Evolutionary conservation across 2,329 filamentous ascomycete species (phyloP).

Genomic region (Fusarium poae): DNA sequence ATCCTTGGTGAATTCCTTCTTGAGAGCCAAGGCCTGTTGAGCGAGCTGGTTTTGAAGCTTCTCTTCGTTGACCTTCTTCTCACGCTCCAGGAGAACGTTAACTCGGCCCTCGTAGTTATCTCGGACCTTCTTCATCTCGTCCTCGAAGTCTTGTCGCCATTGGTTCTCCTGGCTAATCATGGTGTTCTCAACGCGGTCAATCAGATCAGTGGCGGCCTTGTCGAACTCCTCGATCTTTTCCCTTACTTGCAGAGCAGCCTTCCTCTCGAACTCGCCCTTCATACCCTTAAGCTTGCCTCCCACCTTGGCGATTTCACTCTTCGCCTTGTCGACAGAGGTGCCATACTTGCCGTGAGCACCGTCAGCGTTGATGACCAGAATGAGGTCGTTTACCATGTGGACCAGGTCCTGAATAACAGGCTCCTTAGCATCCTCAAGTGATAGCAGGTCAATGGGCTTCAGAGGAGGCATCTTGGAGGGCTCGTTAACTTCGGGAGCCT

Average conservation of each 20-base stretch:
- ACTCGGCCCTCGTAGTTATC: constrained; percentile 84
- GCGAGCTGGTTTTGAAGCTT: constrained; percentile 86
- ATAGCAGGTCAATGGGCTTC: constrained; percentile 81
- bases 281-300: constrained; percentile 82
- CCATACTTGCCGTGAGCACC: constrained; percentile 82
- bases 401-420: constrained; percentile 93
- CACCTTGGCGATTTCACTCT: constrained; percentile 82
- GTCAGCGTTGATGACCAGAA: constrained; percentile 91
- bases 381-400: constrained; percentile 95
- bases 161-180: constrained; percentile 84
- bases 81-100: constrained; percentile 81
- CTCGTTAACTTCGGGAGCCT: constrained; percentile 73
- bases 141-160: constrained; percentile 89
- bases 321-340: constrained; percentile 84
- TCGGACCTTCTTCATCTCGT: constrained; percentile 84
- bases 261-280: constrained; percentile 75
- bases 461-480: constrained; percentile 73
- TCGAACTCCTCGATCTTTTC: constrained; percentile 84
- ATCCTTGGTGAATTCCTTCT: constrained; percentile 83
- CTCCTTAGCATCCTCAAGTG: constrained; percentile 81
- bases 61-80: constrained; percentile 84
- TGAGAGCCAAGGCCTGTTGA: constrained; percentile 90
- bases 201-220: constrained; percentile 85
- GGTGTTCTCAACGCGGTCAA: constrained; percentile 85
- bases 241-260: constrained; percentile 80